Percentiles rank a stretch among this genome's conserved stretches.
Conservation (phyloP, 23 red algal species). For the Agarophyton chilense region DNA sequence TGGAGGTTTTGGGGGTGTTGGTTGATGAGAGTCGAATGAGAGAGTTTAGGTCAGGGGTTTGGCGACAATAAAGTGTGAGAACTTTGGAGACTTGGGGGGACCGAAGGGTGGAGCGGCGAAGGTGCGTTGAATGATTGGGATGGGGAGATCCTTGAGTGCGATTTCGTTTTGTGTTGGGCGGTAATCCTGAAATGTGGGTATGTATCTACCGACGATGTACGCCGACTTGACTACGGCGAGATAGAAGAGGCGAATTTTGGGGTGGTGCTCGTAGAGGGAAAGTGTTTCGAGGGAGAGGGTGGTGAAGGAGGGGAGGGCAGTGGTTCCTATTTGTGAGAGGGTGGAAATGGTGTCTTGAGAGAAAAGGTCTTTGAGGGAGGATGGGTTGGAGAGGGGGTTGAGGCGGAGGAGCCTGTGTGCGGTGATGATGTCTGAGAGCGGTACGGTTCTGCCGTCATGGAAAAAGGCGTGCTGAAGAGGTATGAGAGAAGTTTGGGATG, state of each 20-base stretch:
- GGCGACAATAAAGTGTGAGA: background rate
- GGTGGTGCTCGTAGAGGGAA: background rate
- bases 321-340: too few relatives aligned
- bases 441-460: background rate
- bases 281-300: background rate
- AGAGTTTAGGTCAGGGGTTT: too few relatives aligned
- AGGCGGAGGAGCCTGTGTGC: background rate
- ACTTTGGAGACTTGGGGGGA: background rate
- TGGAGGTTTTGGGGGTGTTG: too few relatives aligned
- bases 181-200: background rate
- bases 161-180: constrained; percentile 9
- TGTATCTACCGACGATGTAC: background rate
- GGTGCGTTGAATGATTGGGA: background rate
- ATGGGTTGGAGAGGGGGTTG: background rate
- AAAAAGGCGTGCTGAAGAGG: background rate
- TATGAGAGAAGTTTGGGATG: background rate
- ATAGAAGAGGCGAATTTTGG: background rate
- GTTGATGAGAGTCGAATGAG: too few relatives aligned
- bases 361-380: background rate
- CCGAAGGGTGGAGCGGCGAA: constrained; percentile 11
- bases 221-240: background rate
- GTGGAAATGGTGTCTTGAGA: background rate
- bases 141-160: background rate
- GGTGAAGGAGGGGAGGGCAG: background rate
- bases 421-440: background rate